Base-by-base conservation (phyloP, 176 grass and related monocot genomes). In the Hordeum marinum region DNA sequence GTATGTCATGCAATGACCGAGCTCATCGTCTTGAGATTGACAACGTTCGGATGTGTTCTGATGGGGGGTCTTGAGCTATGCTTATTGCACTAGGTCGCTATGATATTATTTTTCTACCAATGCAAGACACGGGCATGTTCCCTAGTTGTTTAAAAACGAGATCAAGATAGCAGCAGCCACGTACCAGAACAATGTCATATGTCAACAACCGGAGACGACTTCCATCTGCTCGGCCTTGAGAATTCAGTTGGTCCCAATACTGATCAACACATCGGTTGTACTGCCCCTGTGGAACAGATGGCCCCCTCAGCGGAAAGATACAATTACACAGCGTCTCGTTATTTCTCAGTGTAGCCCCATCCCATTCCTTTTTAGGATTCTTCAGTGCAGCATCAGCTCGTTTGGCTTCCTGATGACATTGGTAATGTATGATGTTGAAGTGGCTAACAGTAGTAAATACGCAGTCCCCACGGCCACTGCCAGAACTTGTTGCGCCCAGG, bases 291-390 rank as follows among this genome's bases (percentile, higher is more conserved):
- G 96, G 93, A 85, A 95, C 96, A 17, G 91, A 91, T 46, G 91
- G 91, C 27, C 96, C 93, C 58, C 88, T 92, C 58, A 98, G 65
- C 18, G 96, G 93, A 71, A 98, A 98, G 60, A 98, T 94, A 77
- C 96, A 98, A 90, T 98, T 98, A 73, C 96, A 98, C 81, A 98
- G 85, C 25, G 96, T 95, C 62, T 98, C 96, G 70, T 98, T 98
- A 42, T 98, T 98, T 80, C 96, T 88, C 85, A 98, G 67, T 21
- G 96, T 91, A 85, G 96, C 96, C 36, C 96, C 96, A 70, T 98
- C 96, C 96, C 96, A 98, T 88, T 98, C 96, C 81, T 92, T 98
- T 87, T 98, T 98, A 20, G 96, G 96, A 82, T 79, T 95, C 87
- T 90, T 98, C 66, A 95, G 81, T 75, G 93, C 89, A 76, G 96